Percentiles rank a stretch among this genome's conserved stretches.
These are phyloP conservation scores for Paecilomyces sp. DNA, from an alignment of 2,329 filamentous ascomycete species.

Conservation along the genomic window DNA sequence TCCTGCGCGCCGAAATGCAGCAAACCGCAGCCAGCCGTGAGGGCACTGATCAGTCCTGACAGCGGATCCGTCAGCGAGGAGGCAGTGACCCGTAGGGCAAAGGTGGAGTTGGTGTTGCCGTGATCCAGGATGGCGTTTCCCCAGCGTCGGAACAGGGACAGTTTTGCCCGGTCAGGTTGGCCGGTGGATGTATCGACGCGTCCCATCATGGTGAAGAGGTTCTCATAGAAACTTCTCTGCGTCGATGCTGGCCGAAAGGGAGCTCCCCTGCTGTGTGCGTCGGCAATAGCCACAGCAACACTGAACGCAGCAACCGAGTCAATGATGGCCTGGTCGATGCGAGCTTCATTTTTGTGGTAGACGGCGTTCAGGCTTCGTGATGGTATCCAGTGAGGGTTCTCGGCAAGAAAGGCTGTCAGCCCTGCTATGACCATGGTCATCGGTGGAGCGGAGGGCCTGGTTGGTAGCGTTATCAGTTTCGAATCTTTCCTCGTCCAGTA, in stretches of 20 bases:
- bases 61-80: slow-evolving; percentile 51
- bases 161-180: slow-evolving; percentile 36
- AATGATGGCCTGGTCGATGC: slow-evolving; percentile 16
- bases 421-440: slow-evolving; percentile 21
- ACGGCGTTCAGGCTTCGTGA: slow-evolving; percentile 11
- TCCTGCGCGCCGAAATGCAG: slow-evolving; percentile 56
- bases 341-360: slow-evolving; percentile 15
- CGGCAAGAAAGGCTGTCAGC: slow-evolving; percentile 20
- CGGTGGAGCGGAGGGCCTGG: slow-evolving; percentile 8
- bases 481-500: too few relatives aligned
- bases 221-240: slow-evolving; percentile 47
- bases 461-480: too few relatives aligned
- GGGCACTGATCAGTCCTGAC: slow-evolving; percentile 45
- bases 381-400: slow-evolving; percentile 13
- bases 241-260: slow-evolving; percentile 15
- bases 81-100: slow-evolving; percentile 50
- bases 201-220: slow-evolving; percentile 50
- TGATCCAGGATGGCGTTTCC: slow-evolving; percentile 54
- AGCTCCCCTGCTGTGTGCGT: slow-evolving; percentile 17
- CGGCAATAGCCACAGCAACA: slow-evolving; percentile 16
- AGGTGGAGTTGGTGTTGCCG: slow-evolving; percentile 53
- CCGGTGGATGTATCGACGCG: slow-evolving; percentile 43
- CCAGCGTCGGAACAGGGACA: slow-evolving; percentile 47
- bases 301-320: slow-evolving; percentile 17
- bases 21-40: slow-evolving; percentile 50